phyloP scores from a whole-genome alignment of 257 asterid genomes.

The Vinca minor region DNA sequence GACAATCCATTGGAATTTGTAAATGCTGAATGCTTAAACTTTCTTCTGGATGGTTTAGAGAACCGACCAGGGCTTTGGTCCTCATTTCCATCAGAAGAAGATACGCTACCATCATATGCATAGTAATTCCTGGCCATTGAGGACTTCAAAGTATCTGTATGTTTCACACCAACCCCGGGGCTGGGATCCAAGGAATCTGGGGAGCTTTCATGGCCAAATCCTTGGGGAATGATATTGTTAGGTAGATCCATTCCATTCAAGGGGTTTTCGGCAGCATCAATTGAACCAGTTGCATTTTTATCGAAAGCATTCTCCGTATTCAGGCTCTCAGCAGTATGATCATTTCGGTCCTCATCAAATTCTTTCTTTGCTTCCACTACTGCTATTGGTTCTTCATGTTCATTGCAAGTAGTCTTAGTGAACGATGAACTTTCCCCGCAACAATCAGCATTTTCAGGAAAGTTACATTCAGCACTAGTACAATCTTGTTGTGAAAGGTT shows the following conservation, averaged over 20 bases:
- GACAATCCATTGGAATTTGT: constrained; percentile 21
- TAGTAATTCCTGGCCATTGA: no score
- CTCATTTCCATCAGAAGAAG: constrained; percentile 56
- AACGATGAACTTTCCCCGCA: constrained; percentile 17
- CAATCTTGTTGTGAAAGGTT: constrained; percentile 16
- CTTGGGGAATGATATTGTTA: constrained; percentile 18
- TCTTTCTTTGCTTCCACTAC: constrained; percentile 11
- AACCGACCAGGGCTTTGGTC: constrained; percentile 25
- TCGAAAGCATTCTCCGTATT: constrained; percentile 11
- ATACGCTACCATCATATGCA: constrained; percentile 53
- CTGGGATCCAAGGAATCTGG: constrained; percentile 25
- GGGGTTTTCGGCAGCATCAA: constrained; percentile 23
- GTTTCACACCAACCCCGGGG: constrained; percentile 23
- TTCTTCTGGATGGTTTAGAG: constrained; percentile 29
- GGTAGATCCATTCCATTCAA: constrained; percentile 27
- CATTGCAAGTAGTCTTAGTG: constrained; percentile 16
- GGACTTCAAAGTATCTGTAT: constrained; percentile 20
- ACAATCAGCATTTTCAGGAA: no score
- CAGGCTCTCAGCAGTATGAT: constrained; percentile 5
- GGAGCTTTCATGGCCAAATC: constrained; percentile 33
- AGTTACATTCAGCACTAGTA: constrained; percentile 18
- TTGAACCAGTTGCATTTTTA: constrained; percentile 12
- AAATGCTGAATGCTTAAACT: constrained; percentile 21
- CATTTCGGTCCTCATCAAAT: constrained; percentile 17
- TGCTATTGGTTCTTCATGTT: constrained; percentile 19